Evolutionary conservation across 1,284 basidiomycete genomes (phyloP).

Genomic region (Singerocomus rubriflavus): DNA sequence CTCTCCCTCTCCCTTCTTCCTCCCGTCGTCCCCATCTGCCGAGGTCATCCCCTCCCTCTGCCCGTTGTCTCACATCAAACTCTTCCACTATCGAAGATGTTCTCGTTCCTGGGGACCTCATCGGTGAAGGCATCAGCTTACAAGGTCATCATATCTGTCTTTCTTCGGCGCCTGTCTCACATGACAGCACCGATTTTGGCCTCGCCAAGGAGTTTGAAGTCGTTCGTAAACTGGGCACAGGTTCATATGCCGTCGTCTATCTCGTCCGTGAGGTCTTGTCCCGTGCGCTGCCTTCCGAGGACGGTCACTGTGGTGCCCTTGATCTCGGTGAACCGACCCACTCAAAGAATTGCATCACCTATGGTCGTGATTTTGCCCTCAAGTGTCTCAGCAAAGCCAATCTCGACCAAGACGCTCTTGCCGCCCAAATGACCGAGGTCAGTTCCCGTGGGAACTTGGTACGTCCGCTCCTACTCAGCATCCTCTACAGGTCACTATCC

Average conservation of each 20-base stretch:
- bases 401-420: constrained; percentile 82
- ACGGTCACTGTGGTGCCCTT: constrained; percentile 59
- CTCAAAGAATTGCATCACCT: constrained; percentile 44
- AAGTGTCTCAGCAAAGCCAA: constrained; percentile 95
- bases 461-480: constrained; percentile 13
- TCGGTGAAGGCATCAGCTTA: constrained; percentile 61
- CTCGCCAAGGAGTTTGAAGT: constrained; percentile 76
- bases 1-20: constrained; percentile 32
- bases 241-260: constrained; percentile 92
- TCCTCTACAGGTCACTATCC: constrained; percentile 74
- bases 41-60: constrained; percentile 23
- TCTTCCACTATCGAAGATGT: constrained; percentile 61
- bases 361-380: constrained; percentile 90
- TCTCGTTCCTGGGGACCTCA: constrained; percentile 63
- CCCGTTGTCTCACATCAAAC: constrained; percentile 36
- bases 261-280: constrained; percentile 82
- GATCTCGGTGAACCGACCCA: constrained; percentile 51
- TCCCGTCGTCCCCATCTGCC: constrained; percentile 30
- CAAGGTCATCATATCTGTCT: constrained; percentile 62
- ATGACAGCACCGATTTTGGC: constrained; percentile 39
- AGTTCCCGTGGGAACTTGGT: constrained; percentile 21
- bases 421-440: constrained; percentile 87
- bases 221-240: constrained; percentile 79
- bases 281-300: constrained; percentile 56
- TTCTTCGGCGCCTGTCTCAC: constrained; percentile 37